phyloP scores from a whole-genome alignment of 768 basidiomycete genomes.

The Pleurotus platypus region DNA sequence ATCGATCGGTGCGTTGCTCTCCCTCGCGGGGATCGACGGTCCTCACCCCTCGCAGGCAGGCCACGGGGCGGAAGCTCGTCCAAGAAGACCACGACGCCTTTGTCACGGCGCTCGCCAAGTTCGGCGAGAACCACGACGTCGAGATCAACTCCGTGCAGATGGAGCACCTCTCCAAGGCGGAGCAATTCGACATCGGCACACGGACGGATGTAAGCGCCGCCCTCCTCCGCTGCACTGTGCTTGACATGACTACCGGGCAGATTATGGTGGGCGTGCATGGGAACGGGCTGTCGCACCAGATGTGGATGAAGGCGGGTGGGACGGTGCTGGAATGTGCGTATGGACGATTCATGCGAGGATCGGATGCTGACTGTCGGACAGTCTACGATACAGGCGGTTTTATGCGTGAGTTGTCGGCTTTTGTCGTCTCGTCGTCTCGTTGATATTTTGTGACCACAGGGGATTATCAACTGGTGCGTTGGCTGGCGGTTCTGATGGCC shows the following conservation, averaged over 20 bases:
- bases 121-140: neutral
- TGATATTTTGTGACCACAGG: neutral
- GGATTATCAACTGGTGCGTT: slow-evolving; percentile 5
- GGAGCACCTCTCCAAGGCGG: neutral
- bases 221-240: neutral
- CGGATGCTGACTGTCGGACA: neutral
- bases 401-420: neutral
- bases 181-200: slow-evolving; percentile 6
- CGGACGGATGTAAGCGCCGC: slow-evolving; percentile 1
- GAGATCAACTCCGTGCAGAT: slow-evolving; percentile 2
- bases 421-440: too few species aligned
- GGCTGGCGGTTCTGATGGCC: neutral
- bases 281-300: slow-evolving; percentile 5
- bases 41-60: neutral
- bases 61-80: neutral
- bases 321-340: neutral
- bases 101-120: neutral
- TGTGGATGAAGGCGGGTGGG: slow-evolving; percentile 7
- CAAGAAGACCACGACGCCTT: slow-evolving; percentile 1
- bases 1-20: slow-evolving; percentile 5
- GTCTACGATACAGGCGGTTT: slow-evolving; percentile 2
- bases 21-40: neutral
- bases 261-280: slow-evolving; percentile 8
- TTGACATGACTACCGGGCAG: neutral
- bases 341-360: neutral